Evolutionary conservation across 805 yeast species (phyloP).

Genomic region (Starmerella apicola): DNA sequence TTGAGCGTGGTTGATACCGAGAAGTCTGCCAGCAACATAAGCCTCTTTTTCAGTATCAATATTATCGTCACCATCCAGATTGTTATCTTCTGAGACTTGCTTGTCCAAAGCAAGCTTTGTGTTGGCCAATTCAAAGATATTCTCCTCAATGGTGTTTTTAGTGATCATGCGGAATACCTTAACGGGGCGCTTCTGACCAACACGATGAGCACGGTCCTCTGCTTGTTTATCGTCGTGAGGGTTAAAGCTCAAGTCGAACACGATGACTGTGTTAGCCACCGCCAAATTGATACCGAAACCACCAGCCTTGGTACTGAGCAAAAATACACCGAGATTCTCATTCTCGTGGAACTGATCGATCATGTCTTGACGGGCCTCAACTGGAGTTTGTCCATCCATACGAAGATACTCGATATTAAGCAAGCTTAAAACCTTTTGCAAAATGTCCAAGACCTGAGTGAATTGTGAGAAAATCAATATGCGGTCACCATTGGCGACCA

Average conservation of each 20-base stretch:
- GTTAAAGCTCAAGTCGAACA: conserved; percentile 87
- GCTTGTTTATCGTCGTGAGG: conserved; percentile 99
- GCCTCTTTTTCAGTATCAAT: conserved; percentile 30
- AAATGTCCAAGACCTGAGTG: conserved; percentile 80
- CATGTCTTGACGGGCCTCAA: conserved; percentile 81
- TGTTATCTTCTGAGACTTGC: conserved; percentile 29
- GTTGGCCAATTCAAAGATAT: conserved; percentile 71
- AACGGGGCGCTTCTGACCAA: conserved; percentile 83
- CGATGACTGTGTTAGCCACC: conserved; percentile 84
- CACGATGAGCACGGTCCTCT: conserved; percentile 96
- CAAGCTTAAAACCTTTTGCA: conserved; percentile 60
- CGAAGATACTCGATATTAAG: conserved; percentile 61
- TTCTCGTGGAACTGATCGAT: conserved; percentile 85
- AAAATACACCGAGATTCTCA: conserved; percentile 66
- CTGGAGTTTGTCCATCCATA: conserved; percentile 87
- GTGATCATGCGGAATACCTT: conserved; percentile 63
- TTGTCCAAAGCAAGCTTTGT: conserved; percentile 79
- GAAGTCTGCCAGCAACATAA: conserved; percentile 28
- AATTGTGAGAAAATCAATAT: conserved; percentile 79
- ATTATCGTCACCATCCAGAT: conserved; percentile 24
- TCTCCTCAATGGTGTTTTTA: conserved; percentile 73
- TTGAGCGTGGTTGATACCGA: conserved; percentile 12
- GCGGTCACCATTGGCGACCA: conserved; percentile 47
- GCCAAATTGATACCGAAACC: conserved; percentile 97
- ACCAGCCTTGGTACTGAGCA: conserved; percentile 92